Conservation (phyloP, 1,284 basidiomycete genomes). For the Cutaneotrichosporon cutaneum region DNA sequence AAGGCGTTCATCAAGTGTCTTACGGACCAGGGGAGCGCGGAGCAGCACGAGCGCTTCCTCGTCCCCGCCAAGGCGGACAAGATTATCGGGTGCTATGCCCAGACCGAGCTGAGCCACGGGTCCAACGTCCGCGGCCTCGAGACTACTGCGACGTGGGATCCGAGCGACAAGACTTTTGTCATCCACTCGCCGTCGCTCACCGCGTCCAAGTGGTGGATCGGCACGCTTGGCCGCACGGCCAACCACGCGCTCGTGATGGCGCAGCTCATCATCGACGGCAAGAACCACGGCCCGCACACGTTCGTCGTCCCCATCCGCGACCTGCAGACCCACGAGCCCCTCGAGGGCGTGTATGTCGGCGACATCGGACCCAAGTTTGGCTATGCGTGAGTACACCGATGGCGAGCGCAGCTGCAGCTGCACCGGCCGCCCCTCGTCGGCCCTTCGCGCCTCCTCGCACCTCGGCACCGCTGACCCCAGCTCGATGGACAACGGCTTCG, state of each 20-base stretch:
- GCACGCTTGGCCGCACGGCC: slow-evolving; percentile 59
- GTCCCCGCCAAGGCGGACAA: slow-evolving; percentile 16
- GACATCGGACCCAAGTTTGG: slow-evolving; percentile 64
- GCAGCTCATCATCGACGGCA: slow-evolving; percentile 58
- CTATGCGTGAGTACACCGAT: slow-evolving; percentile 55
- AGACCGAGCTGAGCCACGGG: slow-evolving; percentile 57
- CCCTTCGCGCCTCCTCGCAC: too few relatives aligned
- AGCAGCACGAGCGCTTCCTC: slow-evolving; percentile 28
- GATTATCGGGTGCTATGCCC: slow-evolving; percentile 60
- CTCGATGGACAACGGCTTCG: slow-evolving; percentile 57
- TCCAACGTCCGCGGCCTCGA: slow-evolving; percentile 61
- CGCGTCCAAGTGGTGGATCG: slow-evolving; percentile 61
- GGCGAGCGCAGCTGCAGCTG: slow-evolving; percentile 49
- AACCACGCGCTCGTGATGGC: slow-evolving; percentile 62
- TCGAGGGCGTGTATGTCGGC: slow-evolving; percentile 59
- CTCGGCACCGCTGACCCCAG: slow-evolving; percentile 47
- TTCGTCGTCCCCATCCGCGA: slow-evolving; percentile 60
- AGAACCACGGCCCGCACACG: slow-evolving; percentile 59
- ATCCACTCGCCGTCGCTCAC: slow-evolving; percentile 58
- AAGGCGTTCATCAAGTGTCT: slow-evolving; percentile 21
- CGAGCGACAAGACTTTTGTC: slow-evolving; percentile 58
- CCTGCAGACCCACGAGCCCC: slow-evolving; percentile 55
- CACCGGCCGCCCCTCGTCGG: too few relatives aligned
- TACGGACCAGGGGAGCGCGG: slow-evolving; percentile 21
- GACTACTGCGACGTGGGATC: slow-evolving; percentile 61